Base-by-base conservation (phyloP, 495 filamentous ascomycete genomes). In the Hypoxylon fragiforme region DNA sequence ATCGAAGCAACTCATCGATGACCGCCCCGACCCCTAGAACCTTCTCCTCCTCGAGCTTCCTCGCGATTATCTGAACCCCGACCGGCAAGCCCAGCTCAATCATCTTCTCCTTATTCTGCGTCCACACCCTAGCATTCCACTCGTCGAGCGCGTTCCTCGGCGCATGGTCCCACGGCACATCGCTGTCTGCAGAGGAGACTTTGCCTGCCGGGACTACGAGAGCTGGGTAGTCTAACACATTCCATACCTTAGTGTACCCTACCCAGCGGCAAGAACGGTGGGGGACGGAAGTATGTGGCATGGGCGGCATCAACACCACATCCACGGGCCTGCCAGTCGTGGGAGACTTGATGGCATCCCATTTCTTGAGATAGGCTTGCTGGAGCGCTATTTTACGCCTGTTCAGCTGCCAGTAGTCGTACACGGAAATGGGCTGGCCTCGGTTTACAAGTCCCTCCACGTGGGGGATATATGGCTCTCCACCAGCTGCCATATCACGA, bases 1-100 rank as follows among this genome's bases (percentile, higher is more conserved):
- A 18, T 21, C 36, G 22, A 8, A 91, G 65, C 3, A 84, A 78
- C 54, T 75, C 69, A 70, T 90, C 83, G n/a, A 91, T 72, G 31
- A 75, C 75, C 39, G 81, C 70, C 83, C 91, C 91, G 37, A 85
- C 75, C 1, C 83, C 85, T 28, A 92, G 66, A 3, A 92, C 86
- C 68, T 89, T 89, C 75, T 92, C 90, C 67, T 95, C 90, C 63
- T 90, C 77, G 64, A 90, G 77, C 30, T 85, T 77, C 48, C 83
- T 78, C 3, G 87, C 90, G 3, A 91, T 85, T 13, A 95, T 76
- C 68, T 95, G 90, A 31, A 92, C 78, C 0, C 78, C 88, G 12
- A 91, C 87, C 0, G 89, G 88, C 47, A 92, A 72, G 2, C 84
- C 86, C n/a, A 84, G 80, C 85, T 92, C 89, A 53, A 79, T 79